Evolutionary conservation across 352 stramenopile species (phyloP).

Genomic region (Phytopythium cucurbitacearum): DNA sequence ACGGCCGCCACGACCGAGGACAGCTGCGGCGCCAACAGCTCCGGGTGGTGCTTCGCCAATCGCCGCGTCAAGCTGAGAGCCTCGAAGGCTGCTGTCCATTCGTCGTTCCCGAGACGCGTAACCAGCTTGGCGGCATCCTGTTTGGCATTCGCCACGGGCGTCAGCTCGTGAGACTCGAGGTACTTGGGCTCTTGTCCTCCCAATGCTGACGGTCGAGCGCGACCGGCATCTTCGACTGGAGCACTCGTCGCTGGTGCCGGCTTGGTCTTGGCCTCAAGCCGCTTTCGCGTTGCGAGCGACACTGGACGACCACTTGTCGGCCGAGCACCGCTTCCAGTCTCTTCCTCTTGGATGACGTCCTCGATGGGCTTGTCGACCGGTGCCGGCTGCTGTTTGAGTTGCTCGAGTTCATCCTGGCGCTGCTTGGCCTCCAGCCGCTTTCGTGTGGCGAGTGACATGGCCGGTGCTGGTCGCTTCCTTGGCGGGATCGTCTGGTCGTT

Average conservation of each 20-base stretch:
- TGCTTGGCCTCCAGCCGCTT: constrained; percentile 54
- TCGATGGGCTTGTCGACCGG: not conserved
- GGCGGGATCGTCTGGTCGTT: constrained; percentile 11
- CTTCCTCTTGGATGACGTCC: not conserved
- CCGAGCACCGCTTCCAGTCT: not conserved
- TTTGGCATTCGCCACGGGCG: constrained; percentile 48
- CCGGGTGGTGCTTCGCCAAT: constrained; percentile 44
- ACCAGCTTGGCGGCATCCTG: constrained; percentile 41
- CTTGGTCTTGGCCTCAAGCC: constrained; percentile 60
- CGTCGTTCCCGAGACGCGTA: constrained; percentile 20
- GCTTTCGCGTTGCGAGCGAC: constrained; percentile 38
- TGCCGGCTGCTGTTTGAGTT: constrained; percentile 9
- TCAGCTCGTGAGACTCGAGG: constrained; percentile 54
- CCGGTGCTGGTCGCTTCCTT: not conserved
- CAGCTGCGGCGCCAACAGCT: constrained; percentile 40
- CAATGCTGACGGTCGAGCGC: constrained; percentile 6
- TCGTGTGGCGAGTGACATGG: constrained; percentile 23
- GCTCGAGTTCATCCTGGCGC: constrained; percentile 14
- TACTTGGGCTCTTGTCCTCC: constrained; percentile 67
- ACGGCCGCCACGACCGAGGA: constrained; percentile 42
- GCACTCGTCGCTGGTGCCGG: constrained; percentile 5
- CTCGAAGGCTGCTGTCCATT: constrained; percentile 71
- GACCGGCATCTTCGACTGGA: constrained; percentile 7
- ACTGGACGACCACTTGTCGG: constrained; percentile 1
- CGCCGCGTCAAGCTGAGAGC: constrained; percentile 53